Percentiles rank a stretch among this genome's conserved stretches.
Conservation (phyloP, 768 basidiomycete genomes). For the Gymnopilus dilepis region DNA sequence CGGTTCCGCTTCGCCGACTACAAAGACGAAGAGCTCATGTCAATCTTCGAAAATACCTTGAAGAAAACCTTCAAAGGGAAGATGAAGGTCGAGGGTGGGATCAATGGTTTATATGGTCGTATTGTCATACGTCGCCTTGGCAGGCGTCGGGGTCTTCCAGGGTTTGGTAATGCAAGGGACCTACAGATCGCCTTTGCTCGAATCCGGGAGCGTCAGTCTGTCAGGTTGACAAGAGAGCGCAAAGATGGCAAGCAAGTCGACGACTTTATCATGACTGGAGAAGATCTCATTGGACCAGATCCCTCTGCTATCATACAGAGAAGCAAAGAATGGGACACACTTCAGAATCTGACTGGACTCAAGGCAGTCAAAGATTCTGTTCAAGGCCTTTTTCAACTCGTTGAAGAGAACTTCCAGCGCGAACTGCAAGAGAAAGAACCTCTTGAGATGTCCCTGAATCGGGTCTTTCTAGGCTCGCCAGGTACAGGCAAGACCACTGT, state of each 20-base stretch:
- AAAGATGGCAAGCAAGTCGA: conserved; percentile 42
- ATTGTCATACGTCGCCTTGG: conserved; percentile 67
- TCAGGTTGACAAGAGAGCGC: conserved; percentile 49
- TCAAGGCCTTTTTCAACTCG: conserved; percentile 47
- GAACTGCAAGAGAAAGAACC: conserved; percentile 63
- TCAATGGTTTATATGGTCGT: conserved; percentile 56
- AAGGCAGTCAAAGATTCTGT: conserved; percentile 60
- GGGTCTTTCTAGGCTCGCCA: conserved; percentile 69
- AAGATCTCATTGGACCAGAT: conserved; percentile 71
- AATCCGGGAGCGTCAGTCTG: conserved; percentile 59
- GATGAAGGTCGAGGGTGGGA: conserved; percentile 63
- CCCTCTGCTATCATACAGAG: conserved; percentile 53
- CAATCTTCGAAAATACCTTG: conserved; percentile 56
- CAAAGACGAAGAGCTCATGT: conserved; percentile 56
- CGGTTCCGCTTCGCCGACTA: conserved; percentile 66
- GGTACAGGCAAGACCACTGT: conserved; percentile 79
- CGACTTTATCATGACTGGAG: conserved; percentile 55
- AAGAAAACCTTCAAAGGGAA: conserved; percentile 48
- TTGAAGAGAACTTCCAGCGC: conserved; percentile 61
- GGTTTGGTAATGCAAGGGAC: conserved; percentile 73
- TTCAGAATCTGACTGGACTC: conserved; percentile 60
- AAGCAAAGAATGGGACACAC: conserved; percentile 54
- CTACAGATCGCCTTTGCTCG: conserved; percentile 53
- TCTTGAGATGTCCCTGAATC: conserved; percentile 60
- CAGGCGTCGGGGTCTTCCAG: conserved; percentile 56